These are phyloP conservation scores for Boletus eberwhitei DNA, from an alignment of 768 basidiomycete species.

Conservation along the genomic window DNA sequence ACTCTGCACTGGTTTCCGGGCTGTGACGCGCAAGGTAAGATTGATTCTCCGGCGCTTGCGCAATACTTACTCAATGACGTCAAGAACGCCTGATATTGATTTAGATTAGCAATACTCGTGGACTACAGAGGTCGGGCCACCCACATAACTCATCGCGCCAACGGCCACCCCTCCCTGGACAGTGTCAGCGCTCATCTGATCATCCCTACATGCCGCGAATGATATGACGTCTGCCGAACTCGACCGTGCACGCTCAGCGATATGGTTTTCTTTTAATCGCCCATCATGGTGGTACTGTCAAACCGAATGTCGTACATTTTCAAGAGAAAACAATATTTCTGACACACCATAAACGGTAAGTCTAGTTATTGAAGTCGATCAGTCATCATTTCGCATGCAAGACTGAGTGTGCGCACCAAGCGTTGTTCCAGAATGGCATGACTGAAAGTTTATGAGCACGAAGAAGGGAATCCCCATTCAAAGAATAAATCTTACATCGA, in stretches of 20 bases:
- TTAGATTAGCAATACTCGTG: not conserved
- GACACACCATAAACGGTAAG: conserved; percentile 28
- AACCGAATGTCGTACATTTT: not conserved
- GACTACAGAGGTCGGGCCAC: conserved; percentile 20
- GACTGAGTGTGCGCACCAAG: conserved; percentile 31
- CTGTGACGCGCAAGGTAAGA: conserved; percentile 21
- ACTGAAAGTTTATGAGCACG: conserved; percentile 25
- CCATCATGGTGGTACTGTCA: conserved; percentile 59
- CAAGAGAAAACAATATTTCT: not conserved
- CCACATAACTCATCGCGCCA: conserved; percentile 77
- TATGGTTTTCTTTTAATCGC: conserved; percentile 44
- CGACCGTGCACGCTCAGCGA: conserved; percentile 31
- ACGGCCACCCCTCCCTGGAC: conserved; percentile 60
- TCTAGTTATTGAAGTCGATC: conserved; percentile 10
- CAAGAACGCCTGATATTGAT: conserved; percentile 55
- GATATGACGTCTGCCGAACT: conserved; percentile 81
- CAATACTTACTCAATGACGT: conserved; percentile 40
- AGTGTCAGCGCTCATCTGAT: conserved; percentile 72
- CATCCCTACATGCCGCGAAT: conserved; percentile 69
- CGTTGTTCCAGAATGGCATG: conserved; percentile 49
- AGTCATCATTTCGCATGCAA: not conserved
- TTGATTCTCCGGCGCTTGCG: too few species aligned
- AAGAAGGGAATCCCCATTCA: not conserved
- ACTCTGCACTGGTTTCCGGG: conserved; percentile 52
- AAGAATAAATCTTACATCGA: conserved; percentile 40